These are phyloP conservation scores for Cystobasidium slooffiae DNA, from an alignment of 1,284 basidiomycete genomes.

Conservation along the genomic window DNA sequence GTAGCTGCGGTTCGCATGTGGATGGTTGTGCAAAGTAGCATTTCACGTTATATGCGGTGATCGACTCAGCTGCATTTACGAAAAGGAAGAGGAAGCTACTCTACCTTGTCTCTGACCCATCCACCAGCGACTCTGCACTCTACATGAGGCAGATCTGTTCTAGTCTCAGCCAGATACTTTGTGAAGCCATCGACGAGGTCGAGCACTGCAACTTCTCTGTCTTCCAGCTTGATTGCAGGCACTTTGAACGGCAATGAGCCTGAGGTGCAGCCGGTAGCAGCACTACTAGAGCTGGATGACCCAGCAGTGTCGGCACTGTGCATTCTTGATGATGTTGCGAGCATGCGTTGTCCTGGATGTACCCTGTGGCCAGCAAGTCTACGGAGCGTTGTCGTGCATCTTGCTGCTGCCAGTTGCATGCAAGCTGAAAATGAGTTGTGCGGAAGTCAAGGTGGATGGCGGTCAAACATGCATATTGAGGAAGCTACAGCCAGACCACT, in stretches of 20 bases:
- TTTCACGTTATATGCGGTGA: neutral
- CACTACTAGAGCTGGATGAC: neutral
- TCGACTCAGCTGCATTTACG: neutral
- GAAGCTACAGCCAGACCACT: no score
- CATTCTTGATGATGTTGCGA: neutral
- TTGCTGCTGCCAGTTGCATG: conserved; percentile 25
- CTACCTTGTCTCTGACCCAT: conserved; percentile 75
- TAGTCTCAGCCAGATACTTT: conserved; percentile 15
- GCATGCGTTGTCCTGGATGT: neutral
- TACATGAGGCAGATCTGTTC: conserved; percentile 43
- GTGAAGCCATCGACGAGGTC: conserved; percentile 43
- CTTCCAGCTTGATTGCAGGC: conserved; percentile 36
- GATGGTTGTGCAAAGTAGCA: neutral
- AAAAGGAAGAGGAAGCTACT: conserved; percentile 37
- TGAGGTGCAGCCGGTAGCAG: neutral
- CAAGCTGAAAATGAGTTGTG: conserved; percentile 10
- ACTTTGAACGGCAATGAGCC: conserved; percentile 4
- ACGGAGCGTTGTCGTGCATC: conserved; percentile 20
- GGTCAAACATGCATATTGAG: no score
- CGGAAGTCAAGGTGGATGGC: conserved; percentile 6
- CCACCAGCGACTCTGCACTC: conserved; percentile 53
- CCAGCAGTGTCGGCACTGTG: neutral
- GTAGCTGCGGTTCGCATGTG: conserved; percentile 64
- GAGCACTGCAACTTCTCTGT: conserved; percentile 28
- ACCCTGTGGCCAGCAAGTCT: conserved; percentile 3